Evolutionary conservation across 1,139 yeast genomes (phyloP), one percentile per base, ranked within the genome.

Genomic region (Suhomyces bolitotheri): DNA sequence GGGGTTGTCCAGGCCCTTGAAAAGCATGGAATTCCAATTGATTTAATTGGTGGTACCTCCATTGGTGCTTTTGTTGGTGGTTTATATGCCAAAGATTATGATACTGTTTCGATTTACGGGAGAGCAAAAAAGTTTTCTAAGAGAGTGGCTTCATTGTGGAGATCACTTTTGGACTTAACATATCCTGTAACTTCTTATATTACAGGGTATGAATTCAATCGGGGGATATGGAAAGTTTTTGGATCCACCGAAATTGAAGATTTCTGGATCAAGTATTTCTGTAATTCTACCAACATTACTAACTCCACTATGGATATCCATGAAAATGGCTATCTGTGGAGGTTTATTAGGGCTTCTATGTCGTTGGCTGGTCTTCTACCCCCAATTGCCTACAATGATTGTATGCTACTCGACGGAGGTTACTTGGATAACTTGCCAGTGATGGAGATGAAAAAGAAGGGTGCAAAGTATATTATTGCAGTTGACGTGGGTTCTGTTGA

Each of bases 401-500:
- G 86, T 29, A 92, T 92, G 97, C 64, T 92, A 23, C 65, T 92
- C 26, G 98, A 92, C 57, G 98, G 98, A 27, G 98, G 98, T 0
- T 92, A 92, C 54, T 80, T 92, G 39, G 98, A 92, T 56, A 92
- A 92, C 55, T 65, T 92, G 40, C 95, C 98, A 0, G 97, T 92
- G 2, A 72, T 74, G 48, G 97, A 90, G 54, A 92, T 92, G 97
- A 80, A 80, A 50, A 72, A 80, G 26, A 76, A 88, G 47, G 97
- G 98, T 1, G 96, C 96, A 4, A 81, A 82, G 39, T 77, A 84
- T 29, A 82, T 92, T 19, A 80, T 92, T 54, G 97, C 98, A 0
- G 94, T 90, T n/a, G 98, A 92, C 60, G 98, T 92, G 27, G 98
- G 98, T 0, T 85, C 96, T 3, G 84, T 83, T 8, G 97, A 92